Evolutionary conservation across 331 rosid genomes (phyloP).

Genomic region (Rosa hybrid): DNA sequence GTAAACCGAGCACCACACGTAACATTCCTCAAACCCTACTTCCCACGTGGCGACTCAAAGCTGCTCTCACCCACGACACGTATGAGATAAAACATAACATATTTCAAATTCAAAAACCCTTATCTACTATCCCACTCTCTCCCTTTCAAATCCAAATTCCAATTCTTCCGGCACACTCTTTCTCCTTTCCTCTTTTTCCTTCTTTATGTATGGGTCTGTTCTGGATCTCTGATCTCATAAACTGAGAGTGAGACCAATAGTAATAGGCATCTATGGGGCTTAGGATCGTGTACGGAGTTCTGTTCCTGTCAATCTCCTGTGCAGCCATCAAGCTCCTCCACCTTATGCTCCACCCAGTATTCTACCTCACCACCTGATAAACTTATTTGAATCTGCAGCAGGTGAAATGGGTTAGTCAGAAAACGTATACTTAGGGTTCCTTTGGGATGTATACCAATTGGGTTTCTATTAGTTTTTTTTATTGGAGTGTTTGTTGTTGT

Average conservation of each 20-base stretch:
- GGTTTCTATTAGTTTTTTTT: not conserved
- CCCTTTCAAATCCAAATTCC: conserved; percentile 3
- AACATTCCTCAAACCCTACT: not conserved
- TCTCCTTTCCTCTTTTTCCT: not conserved
- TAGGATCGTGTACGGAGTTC: conserved; percentile 45
- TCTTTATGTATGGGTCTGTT: not conserved
- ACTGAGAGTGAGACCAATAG: not conserved
- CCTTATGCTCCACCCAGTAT: conserved; percentile 48
- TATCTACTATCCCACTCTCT: conserved; percentile 20
- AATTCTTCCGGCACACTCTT: not conserved
- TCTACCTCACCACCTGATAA: conserved; percentile 37
- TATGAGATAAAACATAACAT: not conserved
- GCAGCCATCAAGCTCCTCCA: conserved; percentile 45
- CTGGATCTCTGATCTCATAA: not conserved
- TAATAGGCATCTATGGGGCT: conserved; percentile 22
- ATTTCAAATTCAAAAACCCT: conserved; percentile 9
- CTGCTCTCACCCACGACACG: conserved; percentile 15
- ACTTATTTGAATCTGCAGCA: not conserved
- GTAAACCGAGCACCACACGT: conserved; percentile 5
- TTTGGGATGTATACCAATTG: not conserved
- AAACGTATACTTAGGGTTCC: not conserved
- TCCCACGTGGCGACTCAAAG: conserved; percentile 22
- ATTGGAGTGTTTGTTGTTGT: not conserved
- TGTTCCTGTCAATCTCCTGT: conserved; percentile 43
- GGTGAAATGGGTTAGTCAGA: conserved; percentile 25